Conservation (phyloP, 768 basidiomycete genomes). For the Boletus eberwhitei region DNA sequence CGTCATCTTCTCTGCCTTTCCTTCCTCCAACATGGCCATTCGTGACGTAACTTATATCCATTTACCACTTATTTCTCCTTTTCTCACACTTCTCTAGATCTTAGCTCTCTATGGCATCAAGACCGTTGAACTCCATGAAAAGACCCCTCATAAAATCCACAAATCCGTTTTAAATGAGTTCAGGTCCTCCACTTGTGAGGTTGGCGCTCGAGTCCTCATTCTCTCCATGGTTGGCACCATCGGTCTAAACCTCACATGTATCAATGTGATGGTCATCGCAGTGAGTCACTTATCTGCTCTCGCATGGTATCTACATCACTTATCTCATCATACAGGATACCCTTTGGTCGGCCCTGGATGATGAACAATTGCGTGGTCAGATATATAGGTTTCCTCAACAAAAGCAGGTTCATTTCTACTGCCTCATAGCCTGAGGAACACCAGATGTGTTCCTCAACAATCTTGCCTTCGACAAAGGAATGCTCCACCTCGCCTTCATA, state of each 20-base stretch:
- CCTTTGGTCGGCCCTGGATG: too few relatives aligned
- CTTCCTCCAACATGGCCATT: background rate
- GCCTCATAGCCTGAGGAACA: conserved; percentile 1
- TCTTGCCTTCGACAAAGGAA: conserved; percentile 16
- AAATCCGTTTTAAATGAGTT: background rate
- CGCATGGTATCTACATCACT: background rate
- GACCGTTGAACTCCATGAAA: background rate
- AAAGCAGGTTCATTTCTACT: conserved; percentile 18
- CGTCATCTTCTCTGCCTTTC: background rate
- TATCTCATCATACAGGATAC: background rate
- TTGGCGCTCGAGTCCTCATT: conserved; percentile 6
- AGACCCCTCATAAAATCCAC: background rate
- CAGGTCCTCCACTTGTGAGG: background rate
- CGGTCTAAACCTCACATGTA: conserved; percentile 3
- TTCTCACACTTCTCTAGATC: background rate
- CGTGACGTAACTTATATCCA: background rate
- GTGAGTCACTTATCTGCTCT: too few relatives aligned
- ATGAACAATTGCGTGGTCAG: too few relatives aligned
- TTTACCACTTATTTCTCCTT: background rate
- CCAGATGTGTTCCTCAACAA: conserved; percentile 23
- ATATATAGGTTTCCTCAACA: conserved; percentile 11
- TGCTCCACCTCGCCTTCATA: background rate
- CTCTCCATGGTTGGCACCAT: conserved; percentile 15
- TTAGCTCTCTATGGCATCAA: background rate
- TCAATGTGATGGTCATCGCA: conserved; percentile 7